phyloP scores from a whole-genome alignment of 306 rosid species.

The Dalbergia oliveri region DNA sequence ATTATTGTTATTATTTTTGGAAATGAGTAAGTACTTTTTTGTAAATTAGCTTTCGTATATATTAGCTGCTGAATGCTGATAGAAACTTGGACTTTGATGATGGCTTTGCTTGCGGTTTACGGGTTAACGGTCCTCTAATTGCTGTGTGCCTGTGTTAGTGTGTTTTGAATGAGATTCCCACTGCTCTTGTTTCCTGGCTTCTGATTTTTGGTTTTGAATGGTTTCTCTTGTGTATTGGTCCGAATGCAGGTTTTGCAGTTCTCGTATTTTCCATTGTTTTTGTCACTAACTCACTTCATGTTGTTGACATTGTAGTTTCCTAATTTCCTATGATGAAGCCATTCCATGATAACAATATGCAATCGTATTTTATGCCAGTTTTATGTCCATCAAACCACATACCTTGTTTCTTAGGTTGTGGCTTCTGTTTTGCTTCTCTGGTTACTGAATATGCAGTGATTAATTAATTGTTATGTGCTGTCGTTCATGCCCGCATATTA shows the following conservation, averaged over 20 bases:
- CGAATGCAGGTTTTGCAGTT: neutral
- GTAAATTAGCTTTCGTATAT: neutral
- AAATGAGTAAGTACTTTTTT: neutral
- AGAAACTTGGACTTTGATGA: too few relatives aligned
- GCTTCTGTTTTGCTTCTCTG: neutral
- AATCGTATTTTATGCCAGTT: neutral
- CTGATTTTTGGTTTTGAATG: neutral
- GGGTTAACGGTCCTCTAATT: neutral
- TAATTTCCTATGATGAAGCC: neutral
- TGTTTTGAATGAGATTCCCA: neutral
- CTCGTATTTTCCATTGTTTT: neutral
- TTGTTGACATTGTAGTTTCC: neutral
- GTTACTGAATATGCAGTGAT: conserved; percentile 5
- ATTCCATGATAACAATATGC: neutral
- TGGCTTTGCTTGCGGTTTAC: neutral
- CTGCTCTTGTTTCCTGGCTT: neutral
- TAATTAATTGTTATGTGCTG: neutral
- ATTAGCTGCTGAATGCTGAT: too few relatives aligned
- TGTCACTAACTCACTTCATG: neutral
- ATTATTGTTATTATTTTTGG: too few relatives aligned
- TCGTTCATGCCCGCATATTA: neutral
- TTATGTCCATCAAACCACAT: neutral
- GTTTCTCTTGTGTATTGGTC: neutral
- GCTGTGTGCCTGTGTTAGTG: too few relatives aligned
- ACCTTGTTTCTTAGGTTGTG: neutral